Evolutionary conservation across 148 eudicot species (phyloP).

Genomic region (Amaranthus hypochondriacus): DNA sequence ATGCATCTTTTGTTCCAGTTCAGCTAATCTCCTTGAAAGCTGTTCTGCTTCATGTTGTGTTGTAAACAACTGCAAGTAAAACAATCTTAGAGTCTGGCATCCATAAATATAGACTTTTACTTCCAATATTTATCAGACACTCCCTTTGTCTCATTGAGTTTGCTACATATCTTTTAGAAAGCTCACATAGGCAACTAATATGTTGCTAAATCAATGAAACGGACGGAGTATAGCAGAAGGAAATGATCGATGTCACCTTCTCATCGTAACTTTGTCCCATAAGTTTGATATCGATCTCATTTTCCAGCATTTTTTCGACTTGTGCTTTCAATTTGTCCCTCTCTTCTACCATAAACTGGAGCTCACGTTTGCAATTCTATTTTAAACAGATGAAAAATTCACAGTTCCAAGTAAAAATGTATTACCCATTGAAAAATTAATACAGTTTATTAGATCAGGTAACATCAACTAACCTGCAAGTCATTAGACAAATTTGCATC

Average conservation of each 20-base stretch:
- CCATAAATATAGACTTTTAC: conserved; percentile 1
- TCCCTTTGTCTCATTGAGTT: too few species aligned
- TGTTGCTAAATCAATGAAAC: too few species aligned
- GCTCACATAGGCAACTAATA: too few species aligned
- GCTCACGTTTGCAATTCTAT: conserved; percentile 32
- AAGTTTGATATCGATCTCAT: conserved; percentile 22
- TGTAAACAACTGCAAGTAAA: conserved; percentile 35
- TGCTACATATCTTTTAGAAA: too few species aligned
- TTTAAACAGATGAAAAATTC: conserved; percentile 5
- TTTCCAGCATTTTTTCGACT: conserved; percentile 28
- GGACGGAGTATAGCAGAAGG: neutral
- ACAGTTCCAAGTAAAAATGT: neutral
- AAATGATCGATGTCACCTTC: conserved; percentile 28
- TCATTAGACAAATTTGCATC: conserved; percentile 31
- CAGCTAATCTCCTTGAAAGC: conserved; percentile 34
- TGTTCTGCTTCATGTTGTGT: conserved; percentile 45
- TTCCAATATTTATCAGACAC: neutral
- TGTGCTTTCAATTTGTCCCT: conserved; percentile 33
- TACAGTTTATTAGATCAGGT: neutral
- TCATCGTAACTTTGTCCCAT: conserved; percentile 24
- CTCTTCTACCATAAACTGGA: conserved; percentile 33
- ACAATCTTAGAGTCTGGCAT: neutral
- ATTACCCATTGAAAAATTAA: neutral
- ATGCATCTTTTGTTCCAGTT: conserved; percentile 51
- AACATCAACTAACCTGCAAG: conserved; percentile 32